These are phyloP conservation scores for Maudiozyma saulgeensis DNA, from an alignment of 805 yeast species.

Conservation along the genomic window DNA sequence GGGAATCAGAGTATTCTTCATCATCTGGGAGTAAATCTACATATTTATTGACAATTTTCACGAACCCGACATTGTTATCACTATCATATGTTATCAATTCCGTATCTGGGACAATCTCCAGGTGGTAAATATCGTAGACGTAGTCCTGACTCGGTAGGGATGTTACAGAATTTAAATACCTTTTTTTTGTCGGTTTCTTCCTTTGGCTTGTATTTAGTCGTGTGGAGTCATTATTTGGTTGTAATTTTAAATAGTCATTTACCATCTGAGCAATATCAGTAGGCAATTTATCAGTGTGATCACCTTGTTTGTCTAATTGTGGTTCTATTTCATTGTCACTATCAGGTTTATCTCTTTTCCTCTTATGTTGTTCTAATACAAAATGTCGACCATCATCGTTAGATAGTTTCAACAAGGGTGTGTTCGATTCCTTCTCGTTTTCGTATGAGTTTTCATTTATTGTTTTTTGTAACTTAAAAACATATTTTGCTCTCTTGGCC, in stretches of 20 bases:
- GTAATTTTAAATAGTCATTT: slow-evolving; percentile 42
- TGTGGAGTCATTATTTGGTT: slow-evolving; percentile 23
- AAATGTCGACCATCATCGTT: slow-evolving; percentile 20
- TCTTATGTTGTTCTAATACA: slow-evolving; percentile 24
- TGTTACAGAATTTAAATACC: slow-evolving; percentile 11
- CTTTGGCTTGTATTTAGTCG: slow-evolving; percentile 3
- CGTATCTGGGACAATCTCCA: slow-evolving; percentile 55
- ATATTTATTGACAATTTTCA: slow-evolving; percentile 35
- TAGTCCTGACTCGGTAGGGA: slow-evolving; percentile 46
- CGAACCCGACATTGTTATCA: slow-evolving; percentile 29
- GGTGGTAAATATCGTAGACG: slow-evolving; percentile 83
- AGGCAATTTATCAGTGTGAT: slow-evolving; percentile 33
- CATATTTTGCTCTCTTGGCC: slow-evolving; percentile 27
- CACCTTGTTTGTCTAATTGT: slow-evolving; percentile 5
- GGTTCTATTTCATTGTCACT: slow-evolving; percentile 5
- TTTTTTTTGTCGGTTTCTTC: slow-evolving; percentile 21
- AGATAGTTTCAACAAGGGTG: slow-evolving; percentile 23
- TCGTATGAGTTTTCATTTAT: slow-evolving; percentile 29
- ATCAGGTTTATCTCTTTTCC: slow-evolving; percentile 16
- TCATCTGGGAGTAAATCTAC: slow-evolving; percentile 30
- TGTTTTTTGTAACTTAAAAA: slow-evolving; percentile 42
- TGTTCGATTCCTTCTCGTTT: slow-evolving; percentile 18
- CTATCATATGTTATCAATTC: slow-evolving; percentile 27
- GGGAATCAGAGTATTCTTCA: slow-evolving; percentile 33
- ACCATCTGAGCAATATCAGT: slow-evolving; percentile 71